Evolutionary conservation across 306 rosid species (phyloP).

Genomic region (Corylus avellana): DNA sequence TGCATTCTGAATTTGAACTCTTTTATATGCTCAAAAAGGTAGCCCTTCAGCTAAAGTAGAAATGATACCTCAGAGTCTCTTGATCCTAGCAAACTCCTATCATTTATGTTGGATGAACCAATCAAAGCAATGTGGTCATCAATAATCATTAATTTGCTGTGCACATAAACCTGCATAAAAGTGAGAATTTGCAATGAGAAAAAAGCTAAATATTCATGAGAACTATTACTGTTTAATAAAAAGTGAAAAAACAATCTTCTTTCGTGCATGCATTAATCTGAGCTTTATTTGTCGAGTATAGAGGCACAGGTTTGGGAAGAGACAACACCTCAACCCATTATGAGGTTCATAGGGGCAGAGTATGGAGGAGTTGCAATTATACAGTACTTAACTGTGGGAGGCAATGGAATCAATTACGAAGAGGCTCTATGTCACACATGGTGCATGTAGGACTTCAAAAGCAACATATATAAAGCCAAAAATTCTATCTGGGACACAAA

Average conservation of each 20-base stretch:
- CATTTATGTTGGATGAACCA: slow-evolving; percentile 98
- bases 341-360: background rate
- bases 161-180: slow-evolving; percentile 80
- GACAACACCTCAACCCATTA: slow-evolving; percentile 1
- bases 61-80: slow-evolving; percentile 93
- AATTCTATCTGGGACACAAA: background rate
- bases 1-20: background rate
- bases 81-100: slow-evolving; percentile 92
- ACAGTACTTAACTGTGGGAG: background rate
- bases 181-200: background rate
- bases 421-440: background rate
- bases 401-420: background rate
- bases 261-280: background rate
- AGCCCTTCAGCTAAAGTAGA: background rate
- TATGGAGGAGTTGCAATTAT: background rate
- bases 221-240: background rate
- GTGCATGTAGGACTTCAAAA: background rate
- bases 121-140: slow-evolving; percentile 80
- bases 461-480: background rate
- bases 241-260: background rate
- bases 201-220: background rate
- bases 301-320: background rate
- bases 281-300: background rate
- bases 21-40: background rate
- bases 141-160: slow-evolving; percentile 93